phyloP scores from a whole-genome alignment of 140 eudicot species.

The Oenanthe javanica region DNA sequence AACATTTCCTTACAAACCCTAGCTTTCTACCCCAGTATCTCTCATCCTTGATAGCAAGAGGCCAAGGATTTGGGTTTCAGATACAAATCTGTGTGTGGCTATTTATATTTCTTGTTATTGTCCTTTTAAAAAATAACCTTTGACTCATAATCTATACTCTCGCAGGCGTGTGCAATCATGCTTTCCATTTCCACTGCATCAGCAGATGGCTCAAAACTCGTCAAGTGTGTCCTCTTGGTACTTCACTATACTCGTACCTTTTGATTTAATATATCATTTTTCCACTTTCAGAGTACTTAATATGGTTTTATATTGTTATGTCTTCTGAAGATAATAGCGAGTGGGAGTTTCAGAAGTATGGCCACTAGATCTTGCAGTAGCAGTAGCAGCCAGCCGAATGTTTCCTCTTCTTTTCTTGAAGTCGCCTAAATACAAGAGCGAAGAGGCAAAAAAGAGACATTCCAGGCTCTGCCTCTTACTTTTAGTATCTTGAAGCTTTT shows the following conservation, averaged over 20 bases:
- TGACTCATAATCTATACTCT: background rate
- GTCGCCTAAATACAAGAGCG: background rate
- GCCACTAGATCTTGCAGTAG: conserved; percentile 34
- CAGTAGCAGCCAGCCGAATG: background rate
- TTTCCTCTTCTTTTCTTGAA: background rate
- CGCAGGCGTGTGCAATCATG: conserved; percentile 33
- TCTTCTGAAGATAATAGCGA: conserved; percentile 54
- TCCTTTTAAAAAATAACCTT: background rate
- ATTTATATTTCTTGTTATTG: background rate
- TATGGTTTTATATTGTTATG: background rate
- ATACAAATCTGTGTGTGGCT: background rate
- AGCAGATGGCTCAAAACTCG: conserved; percentile 47
- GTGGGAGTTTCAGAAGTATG: conserved; percentile 82
- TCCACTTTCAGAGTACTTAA: background rate
- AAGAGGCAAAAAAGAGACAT: background rate
- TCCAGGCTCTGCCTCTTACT: background rate
- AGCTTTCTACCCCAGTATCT: background rate
- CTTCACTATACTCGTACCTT: background rate
- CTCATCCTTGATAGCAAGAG: background rate
- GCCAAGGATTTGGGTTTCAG: background rate
- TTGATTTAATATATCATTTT: background rate
- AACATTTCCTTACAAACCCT: background rate
- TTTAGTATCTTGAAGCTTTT: conserved; percentile 1
- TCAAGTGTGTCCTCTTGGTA: conserved; percentile 45
- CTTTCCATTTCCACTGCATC: conserved; percentile 52